These are phyloP conservation scores for Serendipita sp. DNA, from an alignment of 768 basidiomycete genomes.

Conservation along the genomic window DNA sequence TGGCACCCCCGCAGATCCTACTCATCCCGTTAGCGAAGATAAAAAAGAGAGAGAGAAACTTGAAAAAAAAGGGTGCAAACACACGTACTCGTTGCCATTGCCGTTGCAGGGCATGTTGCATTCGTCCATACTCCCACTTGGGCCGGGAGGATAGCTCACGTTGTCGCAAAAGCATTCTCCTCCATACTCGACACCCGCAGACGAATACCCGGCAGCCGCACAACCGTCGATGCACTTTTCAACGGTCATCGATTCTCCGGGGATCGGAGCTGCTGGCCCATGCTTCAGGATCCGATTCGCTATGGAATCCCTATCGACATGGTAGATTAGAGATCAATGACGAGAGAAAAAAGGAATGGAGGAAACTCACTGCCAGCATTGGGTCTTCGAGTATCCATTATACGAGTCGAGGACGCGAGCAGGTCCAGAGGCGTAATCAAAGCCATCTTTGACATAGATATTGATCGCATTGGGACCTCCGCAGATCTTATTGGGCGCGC, in stretches of 20 bases:
- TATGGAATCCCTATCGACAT: too few relatives aligned
- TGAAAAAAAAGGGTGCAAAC: too few relatives aligned
- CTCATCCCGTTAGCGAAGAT: too few relatives aligned
- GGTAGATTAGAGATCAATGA: too few relatives aligned
- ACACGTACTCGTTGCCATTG: too few relatives aligned
- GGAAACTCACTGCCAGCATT: neutral
- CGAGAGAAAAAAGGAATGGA: neutral
- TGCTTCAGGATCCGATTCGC: too few relatives aligned
- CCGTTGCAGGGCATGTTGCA: neutral
- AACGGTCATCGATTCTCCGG: neutral
- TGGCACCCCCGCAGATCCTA: too few relatives aligned
- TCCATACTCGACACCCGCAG: neutral
- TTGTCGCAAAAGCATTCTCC: neutral
- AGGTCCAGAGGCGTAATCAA: neutral
- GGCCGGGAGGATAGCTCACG: neutral
- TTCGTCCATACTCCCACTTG: neutral
- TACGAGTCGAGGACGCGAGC: neutral
- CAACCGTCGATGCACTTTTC: neutral
- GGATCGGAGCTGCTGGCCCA: too few relatives aligned
- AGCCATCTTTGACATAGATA: neutral
- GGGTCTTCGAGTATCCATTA: neutral
- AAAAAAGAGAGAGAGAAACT: too few relatives aligned
- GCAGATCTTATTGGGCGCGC: neutral
- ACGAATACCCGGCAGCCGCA: neutral
- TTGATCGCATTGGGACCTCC: neutral